Evolutionary conservation across 768 basidiomycete species (phyloP).

Genomic region (Lyophyllum atratum): DNA sequence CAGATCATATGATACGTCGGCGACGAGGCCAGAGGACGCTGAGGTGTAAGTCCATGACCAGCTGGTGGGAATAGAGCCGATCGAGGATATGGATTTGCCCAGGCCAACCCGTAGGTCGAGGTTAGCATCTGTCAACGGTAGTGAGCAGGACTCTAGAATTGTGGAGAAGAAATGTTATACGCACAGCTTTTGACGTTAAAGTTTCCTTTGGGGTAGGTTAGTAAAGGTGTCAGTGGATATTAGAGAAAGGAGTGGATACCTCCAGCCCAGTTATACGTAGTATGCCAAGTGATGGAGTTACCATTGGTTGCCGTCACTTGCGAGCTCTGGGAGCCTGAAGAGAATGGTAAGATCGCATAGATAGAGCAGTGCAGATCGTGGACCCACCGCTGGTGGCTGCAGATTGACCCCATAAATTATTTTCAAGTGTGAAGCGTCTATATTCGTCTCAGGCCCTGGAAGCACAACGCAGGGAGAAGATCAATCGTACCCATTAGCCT

Average conservation of each 20-base stretch:
- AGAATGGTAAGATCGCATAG: neutral
- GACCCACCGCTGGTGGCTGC: slow-evolving; percentile 22
- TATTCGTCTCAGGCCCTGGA: neutral
- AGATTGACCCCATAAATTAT: slow-evolving; percentile 25
- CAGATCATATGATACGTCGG: slow-evolving; percentile 26
- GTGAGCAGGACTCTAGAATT: neutral
- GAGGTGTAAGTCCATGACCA: slow-evolving; percentile 26
- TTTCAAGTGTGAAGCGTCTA: slow-evolving; percentile 17
- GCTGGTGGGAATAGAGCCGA: slow-evolving; percentile 21
- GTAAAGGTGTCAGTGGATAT: neutral
- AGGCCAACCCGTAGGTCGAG: slow-evolving; percentile 22
- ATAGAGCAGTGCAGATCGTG: neutral
- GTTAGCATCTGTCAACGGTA: slow-evolving; percentile 18
- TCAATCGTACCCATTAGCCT: slow-evolving; percentile 4
- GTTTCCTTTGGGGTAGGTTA: neutral
- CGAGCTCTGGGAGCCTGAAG: slow-evolving; percentile 23
- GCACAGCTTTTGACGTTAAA: slow-evolving; percentile 27
- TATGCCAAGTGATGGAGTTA: slow-evolving; percentile 23
- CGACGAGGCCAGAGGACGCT: slow-evolving; percentile 24
- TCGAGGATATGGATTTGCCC: slow-evolving; percentile 17
- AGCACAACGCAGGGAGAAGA: neutral
- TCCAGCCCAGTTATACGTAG: slow-evolving; percentile 24
- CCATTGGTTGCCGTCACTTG: slow-evolving; percentile 24
- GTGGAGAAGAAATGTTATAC: neutral
- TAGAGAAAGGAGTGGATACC: slow-evolving; percentile 2